Percentiles rank a stretch among this genome's conserved stretches.
Evolutionary conservation across 306 rosid species (phyloP).

Genomic region (Cyclanthera cordifolia): DNA sequence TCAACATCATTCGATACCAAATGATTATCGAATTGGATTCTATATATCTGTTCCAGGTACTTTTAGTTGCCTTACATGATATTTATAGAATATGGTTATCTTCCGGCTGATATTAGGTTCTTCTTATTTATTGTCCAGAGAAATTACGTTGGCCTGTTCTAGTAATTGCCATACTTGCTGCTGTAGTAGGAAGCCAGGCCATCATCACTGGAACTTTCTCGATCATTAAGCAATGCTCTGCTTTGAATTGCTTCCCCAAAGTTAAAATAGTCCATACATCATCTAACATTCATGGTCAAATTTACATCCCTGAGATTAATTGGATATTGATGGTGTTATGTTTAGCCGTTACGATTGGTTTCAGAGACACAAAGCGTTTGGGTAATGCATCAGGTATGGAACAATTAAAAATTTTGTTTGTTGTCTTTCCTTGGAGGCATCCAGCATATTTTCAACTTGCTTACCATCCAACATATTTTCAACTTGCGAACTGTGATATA

Average conservation of each 20-base stretch:
- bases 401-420: background rate
- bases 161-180: constrained; percentile 17
- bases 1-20: constrained; percentile 10
- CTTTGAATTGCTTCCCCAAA: constrained; percentile 14
- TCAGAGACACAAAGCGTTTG: constrained; percentile 14
- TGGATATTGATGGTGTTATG: constrained; percentile 15
- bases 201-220: constrained; percentile 19
- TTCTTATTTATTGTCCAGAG: constrained; percentile 1
- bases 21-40: constrained; percentile 15
- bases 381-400: constrained; percentile 16
- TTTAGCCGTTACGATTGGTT: constrained; percentile 14
- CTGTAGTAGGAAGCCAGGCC: constrained; percentile 18
- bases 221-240: constrained; percentile 15
- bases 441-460: background rate
- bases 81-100: background rate
- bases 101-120: background rate
- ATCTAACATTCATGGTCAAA: constrained; percentile 14
- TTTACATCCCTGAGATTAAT: constrained; percentile 16
- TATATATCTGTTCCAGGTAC: constrained; percentile 15
- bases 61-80: background rate
- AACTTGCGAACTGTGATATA: background rate
- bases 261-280: constrained; percentile 17
- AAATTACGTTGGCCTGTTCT: constrained; percentile 17
- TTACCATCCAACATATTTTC: background rate
- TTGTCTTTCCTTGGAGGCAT: background rate